Evolutionary conservation across 1,139 yeast species (phyloP).

Genomic region (Magnusiomyces suaveolens): DNA sequence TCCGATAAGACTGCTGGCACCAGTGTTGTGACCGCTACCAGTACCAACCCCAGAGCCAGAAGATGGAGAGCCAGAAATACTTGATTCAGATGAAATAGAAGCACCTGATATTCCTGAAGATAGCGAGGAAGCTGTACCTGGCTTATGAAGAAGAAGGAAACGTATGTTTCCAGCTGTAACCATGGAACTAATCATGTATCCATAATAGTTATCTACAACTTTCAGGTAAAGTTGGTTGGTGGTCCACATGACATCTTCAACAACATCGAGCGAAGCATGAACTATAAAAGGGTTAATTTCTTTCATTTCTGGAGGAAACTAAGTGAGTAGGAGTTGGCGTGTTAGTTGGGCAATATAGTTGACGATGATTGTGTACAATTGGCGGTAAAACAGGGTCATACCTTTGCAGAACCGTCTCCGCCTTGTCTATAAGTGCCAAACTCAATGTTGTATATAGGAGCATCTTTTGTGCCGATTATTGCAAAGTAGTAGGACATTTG

Average conservation of each 20-base stretch:
- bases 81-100: not conserved
- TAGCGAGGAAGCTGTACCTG: not conserved
- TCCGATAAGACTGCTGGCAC: not conserved
- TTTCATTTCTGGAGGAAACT: slow-evolving; percentile 59
- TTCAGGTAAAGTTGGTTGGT: slow-evolving; percentile 58
- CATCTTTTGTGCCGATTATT: slow-evolving; percentile 77
- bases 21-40: not conserved
- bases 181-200: slow-evolving; percentile 68
- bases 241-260: slow-evolving; percentile 84
- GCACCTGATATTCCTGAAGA: not conserved
- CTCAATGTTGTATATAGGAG: slow-evolving; percentile 80
- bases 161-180: slow-evolving; percentile 84
- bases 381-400: slow-evolving; percentile 12
- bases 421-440: slow-evolving; percentile 64
- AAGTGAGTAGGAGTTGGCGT: slow-evolving; percentile 2
- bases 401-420: slow-evolving; percentile 49
- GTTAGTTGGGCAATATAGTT: not conserved
- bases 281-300: slow-evolving; percentile 83
- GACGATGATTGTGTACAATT: not conserved
- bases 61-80: not conserved
- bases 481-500: slow-evolving; percentile 73
- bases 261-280: slow-evolving; percentile 78
- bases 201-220: slow-evolving; percentile 77
- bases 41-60: not conserved
- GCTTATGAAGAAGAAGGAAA: slow-evolving; percentile 66